Base-by-base conservation (phyloP, 768 basidiomycete genomes). In the Boletus pseudo-olivaceus region DNA sequence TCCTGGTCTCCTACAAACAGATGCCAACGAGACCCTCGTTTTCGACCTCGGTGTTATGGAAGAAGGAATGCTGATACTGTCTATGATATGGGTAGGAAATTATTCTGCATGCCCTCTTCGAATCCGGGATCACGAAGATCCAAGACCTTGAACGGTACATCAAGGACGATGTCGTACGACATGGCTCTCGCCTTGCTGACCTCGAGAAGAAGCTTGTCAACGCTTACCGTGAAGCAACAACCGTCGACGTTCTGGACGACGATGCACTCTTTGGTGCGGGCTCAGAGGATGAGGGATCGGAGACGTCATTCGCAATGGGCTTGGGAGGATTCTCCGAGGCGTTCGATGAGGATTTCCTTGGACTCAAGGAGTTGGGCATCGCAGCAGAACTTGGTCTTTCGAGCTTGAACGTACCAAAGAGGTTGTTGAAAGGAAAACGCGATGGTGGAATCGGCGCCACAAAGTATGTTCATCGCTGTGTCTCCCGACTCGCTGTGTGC, bases 291-390 rank as follows among this genome's bases (percentile, higher is more conserved):
- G 84, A 82, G 41, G 83, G 83, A 51, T 80, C 87, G 39, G 84
- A 84, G 17, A 77, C 83, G 37, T 81, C 82, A 40, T 78, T 90
- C 44, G 78, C 84, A 19, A 82, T 84, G 88, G 93, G 93, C 49
- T 23, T 70, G 59, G 67, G 67, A n/a, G 88, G 90, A 63, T 93
- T 96, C 68, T 87, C 91, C 0, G 90, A 93, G 47, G 78, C 84
- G 15, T 79, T 95, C 15, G 94, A 93, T 32, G 93, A 94, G 62
- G 95, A 98, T 69, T 96, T 95, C 73, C 80, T 98, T 12, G 95
- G 95, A 11, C 77, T 98, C 27, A 81, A 83, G 47, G 93, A 90
- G 64, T 74, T 93, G 41, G 95, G 94, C 30, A 91, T 97, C 47
- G 93, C 92, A 20, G 81, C 80, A 40, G 95, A 97, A 64, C 78